phyloP scores from a whole-genome alignment of 179 eudicot species.

The Actinidia arguta region DNA sequence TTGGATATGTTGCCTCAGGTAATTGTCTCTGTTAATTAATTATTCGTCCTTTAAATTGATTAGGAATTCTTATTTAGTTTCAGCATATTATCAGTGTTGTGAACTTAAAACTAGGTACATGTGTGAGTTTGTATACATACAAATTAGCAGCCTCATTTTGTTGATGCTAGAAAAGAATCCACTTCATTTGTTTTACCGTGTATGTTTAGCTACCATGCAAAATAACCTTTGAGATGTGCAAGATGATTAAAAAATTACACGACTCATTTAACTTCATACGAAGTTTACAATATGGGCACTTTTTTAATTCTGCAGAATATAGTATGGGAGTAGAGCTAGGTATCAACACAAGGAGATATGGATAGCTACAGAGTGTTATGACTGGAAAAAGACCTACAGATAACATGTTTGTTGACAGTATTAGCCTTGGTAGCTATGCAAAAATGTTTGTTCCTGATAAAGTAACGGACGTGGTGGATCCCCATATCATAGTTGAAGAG shows the following conservation, averaged over 20 bases:
- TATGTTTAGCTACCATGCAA: background rate
- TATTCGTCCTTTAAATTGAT: too few species aligned
- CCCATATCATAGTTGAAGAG: background rate
- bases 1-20: background rate
- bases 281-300: background rate
- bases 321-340: background rate
- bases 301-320: background rate
- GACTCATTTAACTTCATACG: too few species aligned
- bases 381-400: background rate
- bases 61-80: background rate
- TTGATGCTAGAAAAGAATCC: background rate
- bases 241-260: too few species aligned
- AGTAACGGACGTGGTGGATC: background rate
- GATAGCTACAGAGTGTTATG: background rate
- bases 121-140: background rate
- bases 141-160: background rate
- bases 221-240: too few species aligned
- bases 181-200: background rate
- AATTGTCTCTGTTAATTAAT: background rate
- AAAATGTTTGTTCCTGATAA: background rate
- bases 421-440: background rate
- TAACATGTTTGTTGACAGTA: background rate
- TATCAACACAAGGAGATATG: background rate
- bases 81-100: background rate
- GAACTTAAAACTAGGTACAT: background rate